Evolutionary conservation across 306 rosid species (phyloP).

Genomic region (Pterocarpus macrocarpus): DNA sequence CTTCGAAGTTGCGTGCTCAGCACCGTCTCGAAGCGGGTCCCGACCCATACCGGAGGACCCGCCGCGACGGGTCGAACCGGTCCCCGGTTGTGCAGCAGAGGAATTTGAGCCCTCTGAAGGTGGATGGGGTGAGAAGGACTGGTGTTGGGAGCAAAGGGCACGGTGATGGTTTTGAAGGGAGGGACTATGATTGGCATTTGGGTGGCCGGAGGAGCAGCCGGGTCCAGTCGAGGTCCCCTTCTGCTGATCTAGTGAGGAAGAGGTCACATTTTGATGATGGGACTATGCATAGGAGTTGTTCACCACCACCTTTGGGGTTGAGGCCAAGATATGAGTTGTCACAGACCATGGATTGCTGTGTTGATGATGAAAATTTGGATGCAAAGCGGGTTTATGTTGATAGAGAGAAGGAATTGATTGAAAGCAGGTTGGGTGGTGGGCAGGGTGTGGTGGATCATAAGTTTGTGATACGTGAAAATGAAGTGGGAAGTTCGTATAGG

Average conservation of each 20-base stretch:
- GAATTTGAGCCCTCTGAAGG: conserved; percentile 66
- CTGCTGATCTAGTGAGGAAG: conserved; percentile 56
- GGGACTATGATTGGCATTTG: conserved; percentile 65
- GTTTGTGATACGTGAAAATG: conserved; percentile 56
- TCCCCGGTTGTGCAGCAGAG: conserved; percentile 52
- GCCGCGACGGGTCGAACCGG: conserved; percentile 53
- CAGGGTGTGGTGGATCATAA: conserved; percentile 55
- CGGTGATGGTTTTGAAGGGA: conserved; percentile 58
- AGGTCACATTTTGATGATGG: conserved; percentile 63
- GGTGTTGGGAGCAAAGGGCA: conserved; percentile 53
- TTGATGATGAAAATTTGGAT: conserved; percentile 52
- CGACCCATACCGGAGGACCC: conserved; percentile 45
- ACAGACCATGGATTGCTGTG: conserved; percentile 50
- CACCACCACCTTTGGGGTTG: conserved; percentile 53
- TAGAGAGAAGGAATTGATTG: conserved; percentile 61
- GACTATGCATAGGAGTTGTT: conserved; percentile 56
- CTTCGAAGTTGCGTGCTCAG: conserved; percentile 54
- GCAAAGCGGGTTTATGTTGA: conserved; percentile 47
- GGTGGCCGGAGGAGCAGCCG: conserved; percentile 58
- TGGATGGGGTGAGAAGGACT: conserved; percentile 58
- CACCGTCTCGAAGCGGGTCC: conserved; percentile 53
- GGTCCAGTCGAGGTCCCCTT: conserved; percentile 65
- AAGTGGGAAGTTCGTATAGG: conserved; percentile 57
- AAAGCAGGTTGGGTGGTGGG: conserved; percentile 58
- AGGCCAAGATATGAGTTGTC: conserved; percentile 57